Evolutionary conservation across 1,284 basidiomycete species (phyloP), one percentile per base, ranked within the genome.

Genomic region (Tilletiopsis washingtonensis): DNA sequence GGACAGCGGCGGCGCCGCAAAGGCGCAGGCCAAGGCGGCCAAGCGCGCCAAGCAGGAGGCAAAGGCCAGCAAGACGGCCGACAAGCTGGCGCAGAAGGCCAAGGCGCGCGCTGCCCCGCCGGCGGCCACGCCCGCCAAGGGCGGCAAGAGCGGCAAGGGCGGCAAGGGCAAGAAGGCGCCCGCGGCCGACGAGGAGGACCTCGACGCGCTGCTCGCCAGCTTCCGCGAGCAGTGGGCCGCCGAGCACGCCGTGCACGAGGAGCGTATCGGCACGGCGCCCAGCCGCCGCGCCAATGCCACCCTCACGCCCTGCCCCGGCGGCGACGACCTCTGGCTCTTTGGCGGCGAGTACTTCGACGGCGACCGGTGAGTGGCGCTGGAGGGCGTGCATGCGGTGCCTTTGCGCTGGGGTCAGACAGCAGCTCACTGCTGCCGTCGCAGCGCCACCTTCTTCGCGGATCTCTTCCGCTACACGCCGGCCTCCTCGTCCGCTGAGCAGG

Each of bases 331-430:
- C 9, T 73, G 67, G 52, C 52, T 73, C n/a, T 70, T 67, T 40
- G 70, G 70, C 5, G 70, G 70, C 19, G 70, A 73, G 46, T 72
- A 72, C 58, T 72, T 72, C 53, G 68, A 72, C 47, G 69, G 69
- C 3, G 69, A 72, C 39, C 49, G 23, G 51, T 57, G 39, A 24
- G 49, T 56, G 47, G 59, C n/a, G 60, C 58, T 23, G 23, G 29
- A n/a, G 20, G 12, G 38, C 14, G 38, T n/a, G 15, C 14, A 36
- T 11, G 29, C 19, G 25, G 43, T 45, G 9, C 20, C 12, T 45
- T 5, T 12, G 4, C 20, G 9, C 19, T 39, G 12, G 5, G 9
- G 6, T 11, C 11, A 34, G n/a, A n/a, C 9, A n/a, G 29, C 29
- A 34, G 29, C 34, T 37, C 21, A 42, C 24, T n/a, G 12, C 40